These are phyloP conservation scores for Candida maris DNA, from an alignment of 805 yeast species.

Conservation along the genomic window DNA sequence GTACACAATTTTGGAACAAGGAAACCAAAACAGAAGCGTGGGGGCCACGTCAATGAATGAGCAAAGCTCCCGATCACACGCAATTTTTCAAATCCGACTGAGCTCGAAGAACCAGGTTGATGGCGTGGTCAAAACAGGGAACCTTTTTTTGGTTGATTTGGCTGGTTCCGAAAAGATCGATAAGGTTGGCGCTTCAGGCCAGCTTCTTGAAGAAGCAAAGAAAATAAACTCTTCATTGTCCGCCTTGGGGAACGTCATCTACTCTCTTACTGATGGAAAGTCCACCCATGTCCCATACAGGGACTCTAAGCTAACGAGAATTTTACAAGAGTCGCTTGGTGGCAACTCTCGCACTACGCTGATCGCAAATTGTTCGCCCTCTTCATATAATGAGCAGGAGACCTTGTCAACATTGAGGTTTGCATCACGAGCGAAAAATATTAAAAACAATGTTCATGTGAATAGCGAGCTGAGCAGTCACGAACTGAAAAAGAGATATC, in stretches of 20 bases:
- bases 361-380: slow-evolving; percentile 70
- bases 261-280: slow-evolving; percentile 68
- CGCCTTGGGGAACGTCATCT: slow-evolving; percentile 76
- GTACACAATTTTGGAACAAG: slow-evolving; percentile 52
- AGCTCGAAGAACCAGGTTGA: slow-evolving; percentile 53
- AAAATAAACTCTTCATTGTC: slow-evolving; percentile 77
- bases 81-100: slow-evolving; percentile 67
- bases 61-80: slow-evolving; percentile 76
- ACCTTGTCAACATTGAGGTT: slow-evolving; percentile 71
- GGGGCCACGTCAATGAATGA: slow-evolving; percentile 67
- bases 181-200: slow-evolving; percentile 74
- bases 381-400: slow-evolving; percentile 52
- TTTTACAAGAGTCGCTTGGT: slow-evolving; percentile 75
- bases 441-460: slow-evolving; percentile 61
- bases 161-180: slow-evolving; percentile 85
- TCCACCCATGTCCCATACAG: slow-evolving; percentile 68
- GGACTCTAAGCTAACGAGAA: slow-evolving; percentile 74
- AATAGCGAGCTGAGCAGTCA: slow-evolving; percentile 36
- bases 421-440: slow-evolving; percentile 67
- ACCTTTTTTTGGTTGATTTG: slow-evolving; percentile 71
- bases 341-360: slow-evolving; percentile 78
- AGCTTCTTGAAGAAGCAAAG: slow-evolving; percentile 75
- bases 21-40: slow-evolving; percentile 51
- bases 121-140: slow-evolving; percentile 60
- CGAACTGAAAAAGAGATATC: slow-evolving; percentile 21